Conservation (phyloP, 805 yeast species). For the Clavispora santaluciae region DNA sequence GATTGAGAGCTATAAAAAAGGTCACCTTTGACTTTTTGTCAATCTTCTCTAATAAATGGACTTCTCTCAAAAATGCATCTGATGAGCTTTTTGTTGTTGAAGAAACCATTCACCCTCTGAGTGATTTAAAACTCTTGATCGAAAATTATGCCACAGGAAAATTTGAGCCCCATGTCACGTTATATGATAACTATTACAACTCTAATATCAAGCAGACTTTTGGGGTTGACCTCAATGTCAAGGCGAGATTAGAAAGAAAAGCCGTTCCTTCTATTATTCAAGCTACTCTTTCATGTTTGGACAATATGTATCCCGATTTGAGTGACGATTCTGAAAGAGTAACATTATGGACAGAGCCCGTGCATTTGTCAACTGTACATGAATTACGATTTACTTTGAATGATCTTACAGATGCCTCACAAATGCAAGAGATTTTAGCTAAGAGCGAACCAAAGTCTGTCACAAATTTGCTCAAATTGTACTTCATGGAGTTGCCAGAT, state of each 20-base stretch:
- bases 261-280: constrained; percentile 68
- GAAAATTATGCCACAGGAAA: constrained; percentile 70
- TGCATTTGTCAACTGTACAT: constrained; percentile 58
- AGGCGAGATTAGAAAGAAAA: constrained; percentile 66
- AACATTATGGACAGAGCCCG: constrained; percentile 63
- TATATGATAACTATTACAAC: constrained; percentile 78
- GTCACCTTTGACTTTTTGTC: constrained; percentile 70
- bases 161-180: constrained; percentile 64
- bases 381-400: constrained; percentile 53
- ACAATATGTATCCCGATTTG: constrained; percentile 63
- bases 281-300: constrained; percentile 61
- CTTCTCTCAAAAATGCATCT: constrained; percentile 51
- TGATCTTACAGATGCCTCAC: constrained; percentile 22
- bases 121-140: constrained; percentile 61
- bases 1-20: constrained; percentile 70
- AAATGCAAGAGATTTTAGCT: constrained; percentile 30
- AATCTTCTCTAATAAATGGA: constrained; percentile 55
- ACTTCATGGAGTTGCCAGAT: constrained; percentile 74
- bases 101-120: constrained; percentile 64
- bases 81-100: constrained; percentile 62
- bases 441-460: constrained; percentile 51
- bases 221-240: constrained; percentile 71
- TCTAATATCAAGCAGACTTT: constrained; percentile 65
- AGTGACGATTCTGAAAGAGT: constrained; percentile 64
- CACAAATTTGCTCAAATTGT: constrained; percentile 66